Evolutionary conservation across 177 flowering plant species (phyloP).

Genomic region (Tripterygium wilfordii): DNA sequence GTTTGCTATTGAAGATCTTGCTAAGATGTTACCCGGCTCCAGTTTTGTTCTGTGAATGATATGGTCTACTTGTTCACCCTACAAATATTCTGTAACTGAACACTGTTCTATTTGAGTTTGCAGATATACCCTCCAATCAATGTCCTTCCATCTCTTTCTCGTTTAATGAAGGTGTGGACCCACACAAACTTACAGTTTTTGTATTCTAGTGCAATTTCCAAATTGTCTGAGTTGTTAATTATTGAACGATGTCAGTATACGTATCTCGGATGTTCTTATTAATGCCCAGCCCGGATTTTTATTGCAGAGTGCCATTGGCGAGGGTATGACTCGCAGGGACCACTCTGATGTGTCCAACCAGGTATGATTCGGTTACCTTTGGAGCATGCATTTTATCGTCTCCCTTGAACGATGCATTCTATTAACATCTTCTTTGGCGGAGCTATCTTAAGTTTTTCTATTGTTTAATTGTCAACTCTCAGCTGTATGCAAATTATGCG

Average conservation of each 20-base stretch:
- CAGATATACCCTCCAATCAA: slow-evolving; percentile 99
- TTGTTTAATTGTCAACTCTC: too few species aligned
- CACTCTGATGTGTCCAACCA: slow-evolving; percentile 98
- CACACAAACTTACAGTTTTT: too few species aligned
- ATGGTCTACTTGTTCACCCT: too few species aligned
- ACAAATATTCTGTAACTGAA: not conserved
- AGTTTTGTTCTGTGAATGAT: too few species aligned
- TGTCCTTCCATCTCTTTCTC: slow-evolving; percentile 93
- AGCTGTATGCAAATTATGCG: slow-evolving; percentile 98
- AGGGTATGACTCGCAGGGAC: slow-evolving; percentile 96
- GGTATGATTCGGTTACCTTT: slow-evolving; percentile 29
- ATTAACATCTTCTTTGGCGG: too few species aligned
- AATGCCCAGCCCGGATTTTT: too few species aligned
- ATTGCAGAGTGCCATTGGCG: slow-evolving; percentile 98
- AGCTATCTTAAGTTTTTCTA: too few species aligned
- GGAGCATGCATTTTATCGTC: not conserved
- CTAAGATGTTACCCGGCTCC: too few species aligned
- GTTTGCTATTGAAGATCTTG: too few species aligned
- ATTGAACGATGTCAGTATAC: too few species aligned
- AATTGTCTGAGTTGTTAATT: not conserved
- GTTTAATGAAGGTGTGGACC: slow-evolving; percentile 92
- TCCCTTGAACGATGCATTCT: too few species aligned
- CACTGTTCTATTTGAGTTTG: slow-evolving; percentile 7
- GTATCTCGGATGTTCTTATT: not conserved
- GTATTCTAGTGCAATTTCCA: too few species aligned